phyloP scores from a whole-genome alignment of 208 protist genomes.

The Balamuthia mandrillaris region DNA sequence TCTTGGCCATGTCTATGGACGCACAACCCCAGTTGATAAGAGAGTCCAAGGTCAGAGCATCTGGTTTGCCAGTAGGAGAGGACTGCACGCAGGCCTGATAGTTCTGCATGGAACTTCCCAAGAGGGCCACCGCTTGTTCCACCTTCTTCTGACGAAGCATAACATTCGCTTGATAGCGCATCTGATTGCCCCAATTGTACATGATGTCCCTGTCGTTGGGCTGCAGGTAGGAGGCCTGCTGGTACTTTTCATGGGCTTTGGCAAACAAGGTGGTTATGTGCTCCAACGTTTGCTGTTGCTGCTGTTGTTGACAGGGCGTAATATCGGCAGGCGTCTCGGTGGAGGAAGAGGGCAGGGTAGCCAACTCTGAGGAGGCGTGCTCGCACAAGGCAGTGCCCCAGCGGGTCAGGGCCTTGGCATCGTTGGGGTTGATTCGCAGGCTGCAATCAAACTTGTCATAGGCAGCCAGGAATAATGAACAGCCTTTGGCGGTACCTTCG shows the following conservation, averaged over 20 bases:
- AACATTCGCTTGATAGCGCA: slow-evolving; percentile 3
- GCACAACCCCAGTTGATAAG: slow-evolving; percentile 42
- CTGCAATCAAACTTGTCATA: slow-evolving; percentile 25
- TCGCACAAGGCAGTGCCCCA: slow-evolving; percentile 37
- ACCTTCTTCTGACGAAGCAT: not conserved
- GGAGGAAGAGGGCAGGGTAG: not conserved
- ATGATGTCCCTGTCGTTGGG: slow-evolving; percentile 1
- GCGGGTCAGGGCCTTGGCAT: slow-evolving; percentile 20
- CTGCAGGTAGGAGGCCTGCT: slow-evolving; percentile 2
- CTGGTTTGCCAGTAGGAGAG: not conserved
- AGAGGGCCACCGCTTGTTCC: not conserved
- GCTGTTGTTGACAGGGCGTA: too few relatives aligned
- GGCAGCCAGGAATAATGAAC: slow-evolving; percentile 15
- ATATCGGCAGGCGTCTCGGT: too few relatives aligned
- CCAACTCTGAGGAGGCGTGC: not conserved
- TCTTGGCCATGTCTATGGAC: not conserved
- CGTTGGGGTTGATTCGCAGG: not conserved
- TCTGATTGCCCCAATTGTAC: slow-evolving; percentile 38
- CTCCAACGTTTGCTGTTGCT: too few relatives aligned
- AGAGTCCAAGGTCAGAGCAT: slow-evolving; percentile 21
- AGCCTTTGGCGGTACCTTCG: too few relatives aligned
- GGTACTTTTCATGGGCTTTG: not conserved
- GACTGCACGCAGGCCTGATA: slow-evolving; percentile 11
- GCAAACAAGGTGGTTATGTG: not conserved
- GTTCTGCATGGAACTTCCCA: slow-evolving; percentile 11